A percentile compares a stretch with the other conserved stretches of the same genome.
Evolutionary conservation across 805 yeast genomes (phyloP).

Genomic region (Starmerella apicola): DNA sequence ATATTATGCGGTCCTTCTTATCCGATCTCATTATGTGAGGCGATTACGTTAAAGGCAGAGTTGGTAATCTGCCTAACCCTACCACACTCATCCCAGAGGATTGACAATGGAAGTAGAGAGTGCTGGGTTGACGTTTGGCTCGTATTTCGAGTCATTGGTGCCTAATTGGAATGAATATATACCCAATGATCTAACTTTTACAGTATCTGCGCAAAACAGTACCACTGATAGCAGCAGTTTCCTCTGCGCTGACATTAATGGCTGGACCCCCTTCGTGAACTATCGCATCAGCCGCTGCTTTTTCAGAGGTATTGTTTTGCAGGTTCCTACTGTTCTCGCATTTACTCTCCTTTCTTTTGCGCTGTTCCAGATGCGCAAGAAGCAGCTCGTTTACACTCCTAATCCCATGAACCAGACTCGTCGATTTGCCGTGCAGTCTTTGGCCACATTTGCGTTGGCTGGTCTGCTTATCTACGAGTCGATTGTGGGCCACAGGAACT

Average conservation of each 20-base stretch:
- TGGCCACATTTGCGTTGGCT: constrained; percentile 17
- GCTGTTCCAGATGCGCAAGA: constrained; percentile 20
- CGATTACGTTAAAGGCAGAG: not conserved
- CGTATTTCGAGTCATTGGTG: constrained; percentile 1
- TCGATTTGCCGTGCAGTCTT: constrained; percentile 20
- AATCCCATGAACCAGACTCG: constrained; percentile 18
- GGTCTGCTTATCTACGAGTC: constrained; percentile 12
- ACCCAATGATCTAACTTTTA: not conserved
- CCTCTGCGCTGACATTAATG: constrained; percentile 13
- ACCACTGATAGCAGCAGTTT: constrained; percentile 1
- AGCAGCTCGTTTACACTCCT: constrained; percentile 4
- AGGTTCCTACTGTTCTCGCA: constrained; percentile 24
- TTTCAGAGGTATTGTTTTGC: constrained; percentile 27
- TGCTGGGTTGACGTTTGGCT: not conserved
- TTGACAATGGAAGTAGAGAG: not conserved
- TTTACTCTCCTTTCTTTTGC: constrained; percentile 25
- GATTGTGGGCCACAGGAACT: constrained; percentile 10
- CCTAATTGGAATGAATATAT: not conserved
- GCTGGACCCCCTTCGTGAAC: constrained; percentile 13
- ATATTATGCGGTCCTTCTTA: too few relatives aligned
- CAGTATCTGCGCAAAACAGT: not conserved
- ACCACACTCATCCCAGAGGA: not conserved
- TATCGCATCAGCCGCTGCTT: constrained; percentile 30
- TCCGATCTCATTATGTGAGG: too few relatives aligned
- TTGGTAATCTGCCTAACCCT: not conserved